Evolutionary conservation across 2,329 filamentous ascomycete genomes (phyloP).

Genomic region (Anthostomella pinea): DNA sequence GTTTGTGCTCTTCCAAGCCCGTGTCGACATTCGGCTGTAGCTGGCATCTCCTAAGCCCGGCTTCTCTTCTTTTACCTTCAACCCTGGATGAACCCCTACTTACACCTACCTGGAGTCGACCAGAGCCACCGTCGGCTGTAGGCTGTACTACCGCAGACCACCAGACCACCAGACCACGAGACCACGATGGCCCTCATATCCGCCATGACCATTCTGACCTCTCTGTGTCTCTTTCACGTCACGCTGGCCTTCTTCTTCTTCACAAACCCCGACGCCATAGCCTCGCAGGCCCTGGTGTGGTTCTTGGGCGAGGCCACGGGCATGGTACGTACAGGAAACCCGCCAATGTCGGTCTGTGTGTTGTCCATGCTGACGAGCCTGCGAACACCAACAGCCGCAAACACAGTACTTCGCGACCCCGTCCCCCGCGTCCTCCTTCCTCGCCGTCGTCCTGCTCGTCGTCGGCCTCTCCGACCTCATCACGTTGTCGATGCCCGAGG

Average conservation of each 20-base stretch:
- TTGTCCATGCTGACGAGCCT: conserved; percentile 4
- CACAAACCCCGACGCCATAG: conserved; percentile 66
- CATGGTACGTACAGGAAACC: conserved; percentile 53
- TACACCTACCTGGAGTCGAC: too few species aligned
- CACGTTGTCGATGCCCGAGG: conserved; percentile 65
- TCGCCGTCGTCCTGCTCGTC: conserved; percentile 64
- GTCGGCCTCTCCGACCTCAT: conserved; percentile 63
- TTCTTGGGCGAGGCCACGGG: conserved; percentile 81
- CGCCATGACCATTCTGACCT: conserved; percentile 75
- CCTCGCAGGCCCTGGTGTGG: conserved; percentile 77
- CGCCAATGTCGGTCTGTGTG: background rate
- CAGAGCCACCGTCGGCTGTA: too few species aligned
- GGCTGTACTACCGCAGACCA: too few species aligned
- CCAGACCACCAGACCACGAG: too few species aligned
- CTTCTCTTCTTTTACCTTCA: too few species aligned
- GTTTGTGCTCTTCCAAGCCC: too few species aligned
- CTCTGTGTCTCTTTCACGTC: conserved; percentile 79
- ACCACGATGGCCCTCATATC: conserved; percentile 77
- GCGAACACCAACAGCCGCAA: conserved; percentile 48
- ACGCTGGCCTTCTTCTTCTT: conserved; percentile 82
- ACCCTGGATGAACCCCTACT: too few species aligned
- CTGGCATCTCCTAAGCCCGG: too few species aligned
- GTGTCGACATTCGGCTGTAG: too few species aligned
- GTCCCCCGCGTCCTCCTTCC: conserved; percentile 69
- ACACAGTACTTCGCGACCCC: conserved; percentile 66